Percentiles rank a stretch among this genome's conserved stretches.
Evolutionary conservation across 164 flowering plant species (phyloP).

Genomic region (Berberis thunbergii): DNA sequence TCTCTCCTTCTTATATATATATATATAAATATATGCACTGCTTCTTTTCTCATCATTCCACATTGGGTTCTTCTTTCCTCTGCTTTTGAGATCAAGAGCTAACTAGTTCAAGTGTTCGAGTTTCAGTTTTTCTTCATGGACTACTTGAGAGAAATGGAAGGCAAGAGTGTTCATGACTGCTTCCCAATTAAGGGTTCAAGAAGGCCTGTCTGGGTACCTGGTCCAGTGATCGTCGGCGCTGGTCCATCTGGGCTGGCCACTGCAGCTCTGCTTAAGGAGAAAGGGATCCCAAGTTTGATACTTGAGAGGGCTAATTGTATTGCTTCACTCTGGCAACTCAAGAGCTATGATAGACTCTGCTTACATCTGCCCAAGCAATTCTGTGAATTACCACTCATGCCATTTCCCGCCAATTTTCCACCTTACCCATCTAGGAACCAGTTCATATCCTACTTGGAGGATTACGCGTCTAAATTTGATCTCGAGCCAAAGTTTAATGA

Average conservation of each 20-base stretch:
- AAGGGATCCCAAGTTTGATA: conserved; percentile 42
- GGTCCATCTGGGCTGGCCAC: conserved; percentile 81
- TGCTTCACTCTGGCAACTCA: conserved; percentile 72
- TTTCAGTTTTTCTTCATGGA: conserved; percentile 22
- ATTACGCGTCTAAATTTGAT: conserved; percentile 35
- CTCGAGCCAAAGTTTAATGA: conserved; percentile 37
- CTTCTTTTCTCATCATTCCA: no score
- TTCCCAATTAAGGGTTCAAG: conserved; percentile 3
- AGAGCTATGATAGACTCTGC: conserved; percentile 63
- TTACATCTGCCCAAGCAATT: conserved; percentile 78
- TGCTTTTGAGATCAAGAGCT: no score
- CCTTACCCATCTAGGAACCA: conserved; percentile 69
- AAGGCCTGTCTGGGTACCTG: conserved; percentile 25
- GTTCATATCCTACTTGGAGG: conserved; percentile 45
- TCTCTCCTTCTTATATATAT: no score
- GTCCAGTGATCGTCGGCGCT: conserved; percentile 70
- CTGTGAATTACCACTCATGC: conserved; percentile 65
- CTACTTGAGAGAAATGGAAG: conserved; percentile 40
- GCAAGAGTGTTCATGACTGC: conserved; percentile 37
- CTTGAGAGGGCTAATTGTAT: conserved; percentile 59
- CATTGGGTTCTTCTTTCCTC: no score
- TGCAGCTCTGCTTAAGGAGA: conserved; percentile 59
- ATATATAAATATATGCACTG: no score
- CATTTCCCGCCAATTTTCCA: conserved; percentile 57
- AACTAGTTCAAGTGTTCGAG: no score